Conservation (phyloP, 805 yeast species). For the Pichia nakasei region DNA sequence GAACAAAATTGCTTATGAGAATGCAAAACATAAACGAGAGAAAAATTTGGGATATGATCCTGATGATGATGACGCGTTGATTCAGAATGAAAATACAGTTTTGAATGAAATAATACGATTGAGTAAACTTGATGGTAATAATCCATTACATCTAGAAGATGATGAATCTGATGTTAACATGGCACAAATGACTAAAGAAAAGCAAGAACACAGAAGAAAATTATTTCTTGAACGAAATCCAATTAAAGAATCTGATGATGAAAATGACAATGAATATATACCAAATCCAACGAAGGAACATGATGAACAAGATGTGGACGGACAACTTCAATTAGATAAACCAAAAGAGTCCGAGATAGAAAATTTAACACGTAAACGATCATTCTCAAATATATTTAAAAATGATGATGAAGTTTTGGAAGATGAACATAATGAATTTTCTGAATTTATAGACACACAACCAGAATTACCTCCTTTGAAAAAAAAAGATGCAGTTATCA, state of each 20-base stretch:
- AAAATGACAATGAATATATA: neutral
- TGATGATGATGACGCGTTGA: slow-evolving; percentile 21
- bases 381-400: neutral
- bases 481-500: neutral
- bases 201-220: neutral
- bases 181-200: too few species aligned
- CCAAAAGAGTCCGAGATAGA: neutral
- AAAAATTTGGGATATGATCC: slow-evolving; percentile 23
- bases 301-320: neutral
- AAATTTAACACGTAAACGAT: neutral
- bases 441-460: neutral
- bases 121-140: slow-evolving; percentile 25
- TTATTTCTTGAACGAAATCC: neutral
- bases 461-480: neutral
- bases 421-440: slow-evolving; percentile 3
- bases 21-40: slow-evolving; percentile 28
- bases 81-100: slow-evolving; percentile 32
- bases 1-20: slow-evolving; percentile 40
- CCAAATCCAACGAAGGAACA: neutral
- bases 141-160: slow-evolving; percentile 14
- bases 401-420: neutral
- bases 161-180: slow-evolving; percentile 8
- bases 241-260: slow-evolving; percentile 3
- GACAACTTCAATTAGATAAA: too few species aligned
- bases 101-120: slow-evolving; percentile 39